A percentile compares a stretch with the other conserved stretches of the same genome.
Evolutionary conservation across 192 early-diverging fungal species (phyloP).

Genomic region (Coemansia sp.): DNA sequence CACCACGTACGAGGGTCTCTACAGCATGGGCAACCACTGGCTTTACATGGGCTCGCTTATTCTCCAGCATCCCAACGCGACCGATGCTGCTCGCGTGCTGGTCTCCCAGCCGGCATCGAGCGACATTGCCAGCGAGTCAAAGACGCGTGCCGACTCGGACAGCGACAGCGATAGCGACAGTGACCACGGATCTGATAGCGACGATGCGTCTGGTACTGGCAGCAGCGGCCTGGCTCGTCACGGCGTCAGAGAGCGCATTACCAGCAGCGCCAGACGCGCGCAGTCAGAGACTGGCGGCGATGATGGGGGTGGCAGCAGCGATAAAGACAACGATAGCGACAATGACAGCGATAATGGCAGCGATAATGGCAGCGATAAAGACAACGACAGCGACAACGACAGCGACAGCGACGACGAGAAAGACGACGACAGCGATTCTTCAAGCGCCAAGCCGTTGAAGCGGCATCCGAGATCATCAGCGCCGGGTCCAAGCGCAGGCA

Average conservation of each 20-base stretch:
- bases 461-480: neutral
- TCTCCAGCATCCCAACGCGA: slow-evolving; percentile 33
- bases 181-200: neutral
- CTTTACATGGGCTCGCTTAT: slow-evolving; percentile 45
- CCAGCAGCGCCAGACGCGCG: neutral
- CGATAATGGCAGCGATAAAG: neutral
- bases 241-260: neutral
- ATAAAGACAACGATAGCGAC: neutral
- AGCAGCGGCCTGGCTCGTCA: too few species aligned
- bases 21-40: slow-evolving; percentile 37
- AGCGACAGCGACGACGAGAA: neutral
- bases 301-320: neutral
- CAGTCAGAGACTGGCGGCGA: slow-evolving; percentile 2
- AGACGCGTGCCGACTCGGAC: neutral
- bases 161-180: neutral
- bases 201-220: neutral
- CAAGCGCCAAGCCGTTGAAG: neutral
- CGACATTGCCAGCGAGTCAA: neutral
- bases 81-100: neutral
- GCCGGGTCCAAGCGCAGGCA: neutral
- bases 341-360: neutral
- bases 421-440: neutral
- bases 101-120: neutral
- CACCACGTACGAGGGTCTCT: slow-evolving; percentile 48
- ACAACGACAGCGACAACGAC: neutral